Percentiles rank a stretch among this genome's conserved stretches.
phyloP scores from a whole-genome alignment of 2,329 filamentous ascomycete genomes.

The Cytospora piceicola region DNA sequence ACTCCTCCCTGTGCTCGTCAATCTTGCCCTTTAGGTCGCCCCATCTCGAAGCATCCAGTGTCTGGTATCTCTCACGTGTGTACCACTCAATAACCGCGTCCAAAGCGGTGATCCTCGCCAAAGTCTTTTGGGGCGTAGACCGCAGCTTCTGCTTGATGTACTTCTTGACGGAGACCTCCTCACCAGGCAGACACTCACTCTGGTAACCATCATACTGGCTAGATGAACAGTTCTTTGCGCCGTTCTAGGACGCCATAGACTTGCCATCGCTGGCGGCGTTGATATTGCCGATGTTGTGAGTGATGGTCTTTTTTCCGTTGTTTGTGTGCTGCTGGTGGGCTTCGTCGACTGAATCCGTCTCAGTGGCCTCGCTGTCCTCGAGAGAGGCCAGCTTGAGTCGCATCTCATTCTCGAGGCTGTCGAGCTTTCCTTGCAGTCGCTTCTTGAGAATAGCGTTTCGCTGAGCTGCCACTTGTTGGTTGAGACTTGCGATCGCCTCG shows the following conservation, averaged over 20 bases:
- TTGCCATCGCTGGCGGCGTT: slow-evolving; percentile 1
- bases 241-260: slow-evolving; percentile 13
- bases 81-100: background rate
- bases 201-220: background rate
- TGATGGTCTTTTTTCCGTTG: background rate
- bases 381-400: background rate
- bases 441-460: background rate
- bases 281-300: background rate
- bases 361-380: background rate
- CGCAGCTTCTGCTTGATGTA: background rate
- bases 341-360: background rate
- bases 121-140: background rate
- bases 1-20: background rate
- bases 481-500: background rate
- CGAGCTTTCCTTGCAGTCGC: background rate
- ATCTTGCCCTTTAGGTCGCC: background rate
- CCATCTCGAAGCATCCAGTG: background rate
- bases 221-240: slow-evolving; percentile 8
- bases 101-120: background rate
- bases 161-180: background rate
- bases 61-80: background rate
- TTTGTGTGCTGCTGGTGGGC: background rate
- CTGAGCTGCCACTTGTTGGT: background rate
- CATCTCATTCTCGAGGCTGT: background rate
- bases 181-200: background rate